Evolutionary conservation across 2,329 filamentous ascomycete species (phyloP), one percentile per base, ranked within the genome.

Genomic region (Pleochaeta shiraiana): DNA sequence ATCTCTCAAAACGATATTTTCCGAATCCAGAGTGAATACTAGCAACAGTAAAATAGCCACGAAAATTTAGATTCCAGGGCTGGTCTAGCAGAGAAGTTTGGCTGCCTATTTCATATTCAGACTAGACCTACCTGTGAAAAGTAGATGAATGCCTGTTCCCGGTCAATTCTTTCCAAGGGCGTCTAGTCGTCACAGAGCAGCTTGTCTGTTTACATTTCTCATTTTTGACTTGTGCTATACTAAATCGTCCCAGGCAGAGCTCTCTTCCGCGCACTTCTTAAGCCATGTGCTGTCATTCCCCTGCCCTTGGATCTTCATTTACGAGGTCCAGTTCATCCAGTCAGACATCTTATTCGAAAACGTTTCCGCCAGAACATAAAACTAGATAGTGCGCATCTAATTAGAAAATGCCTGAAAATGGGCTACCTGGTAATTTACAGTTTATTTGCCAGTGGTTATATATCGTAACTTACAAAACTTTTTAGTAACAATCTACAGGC

Each of bases 251-350:
- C 50, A 85, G 84, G 82, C 71, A 79, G 88, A 67, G 85, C 87
- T 63, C 82, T 92, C 61, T 91, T 86, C 75, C 81, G 85, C 67
- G 83, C 86, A 39, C 81, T 92, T 64, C 75, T 90, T 63, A 78
- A 78, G 67, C 79, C 82, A 74, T 82, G 78, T 65, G 73, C 76
- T 33, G 76, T 74, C 47, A 74, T 86, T 37, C 75, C 79, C 0
- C 74, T 88, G 1, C 78, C 81, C 1, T 69, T 76, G 70, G 75
- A 81, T 59, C 70, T 80, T 24, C 69, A 72, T 6, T 67, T 70
- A 1, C 71, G 68, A 63, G 72, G 71, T 64, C 62, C 66, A 53
- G 24, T 70, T 47, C 69, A 71, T 66, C 80, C 82, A 0, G 74
- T 89, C 64, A 75, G 76, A 63, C 77, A 81, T 65, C 75, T 87